Conservation (phyloP, 345 rosid genomes). For the Ricinus communis region DNA sequence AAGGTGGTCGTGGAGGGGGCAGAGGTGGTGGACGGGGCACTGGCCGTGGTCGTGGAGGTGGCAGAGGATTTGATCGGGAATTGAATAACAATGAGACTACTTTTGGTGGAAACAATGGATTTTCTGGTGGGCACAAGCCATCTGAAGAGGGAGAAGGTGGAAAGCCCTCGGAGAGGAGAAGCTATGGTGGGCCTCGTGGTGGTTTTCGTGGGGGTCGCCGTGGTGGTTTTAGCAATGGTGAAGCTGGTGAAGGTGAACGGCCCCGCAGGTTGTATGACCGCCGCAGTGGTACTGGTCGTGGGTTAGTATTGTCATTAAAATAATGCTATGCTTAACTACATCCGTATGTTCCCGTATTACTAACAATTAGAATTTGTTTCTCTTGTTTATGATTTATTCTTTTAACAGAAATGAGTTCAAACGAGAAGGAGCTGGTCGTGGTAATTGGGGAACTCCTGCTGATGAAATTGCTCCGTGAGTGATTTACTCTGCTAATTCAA, state of each 20-base stretch:
- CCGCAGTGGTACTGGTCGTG: constrained; percentile 89
- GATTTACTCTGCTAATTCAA: neutral
- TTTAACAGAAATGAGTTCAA: constrained; percentile 63
- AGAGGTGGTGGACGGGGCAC: constrained; percentile 53
- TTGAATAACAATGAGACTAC: constrained; percentile 44
- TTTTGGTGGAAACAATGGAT: constrained; percentile 51
- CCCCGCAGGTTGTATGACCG: constrained; percentile 71
- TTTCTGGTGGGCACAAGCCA: constrained; percentile 52
- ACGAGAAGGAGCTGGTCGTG: constrained; percentile 90
- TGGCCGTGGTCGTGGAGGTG: constrained; percentile 53
- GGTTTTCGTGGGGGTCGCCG: constrained; percentile 75
- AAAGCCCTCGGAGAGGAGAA: constrained; percentile 53
- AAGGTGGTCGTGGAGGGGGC: constrained; percentile 59
- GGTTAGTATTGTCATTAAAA: constrained; percentile 50
- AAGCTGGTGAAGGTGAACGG: constrained; percentile 69
- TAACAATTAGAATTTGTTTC: neutral
- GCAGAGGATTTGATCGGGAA: constrained; percentile 62
- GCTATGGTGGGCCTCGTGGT: constrained; percentile 59
- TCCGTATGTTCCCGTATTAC: neutral
- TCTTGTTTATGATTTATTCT: constrained; percentile 2
- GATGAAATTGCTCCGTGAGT: constrained; percentile 78
- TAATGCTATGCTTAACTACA: neutral
- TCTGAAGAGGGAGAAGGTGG: constrained; percentile 70
- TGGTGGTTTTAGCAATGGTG: constrained; percentile 66
- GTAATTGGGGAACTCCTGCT: constrained; percentile 87